phyloP scores from a whole-genome alignment of 2,329 filamentous ascomycete genomes.

The Cercospora sesami region DNA sequence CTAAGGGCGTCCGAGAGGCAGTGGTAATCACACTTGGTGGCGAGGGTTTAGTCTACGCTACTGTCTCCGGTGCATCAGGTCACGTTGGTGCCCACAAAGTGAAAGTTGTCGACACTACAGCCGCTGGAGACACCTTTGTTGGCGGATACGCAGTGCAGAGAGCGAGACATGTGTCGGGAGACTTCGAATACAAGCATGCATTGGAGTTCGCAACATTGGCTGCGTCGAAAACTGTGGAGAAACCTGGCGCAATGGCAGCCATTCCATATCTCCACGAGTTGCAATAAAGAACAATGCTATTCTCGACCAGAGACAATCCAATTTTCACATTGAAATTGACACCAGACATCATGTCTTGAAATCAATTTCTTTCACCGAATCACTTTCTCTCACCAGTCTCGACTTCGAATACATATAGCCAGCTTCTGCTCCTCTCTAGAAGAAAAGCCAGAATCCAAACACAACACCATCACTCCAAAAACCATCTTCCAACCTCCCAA shows the following conservation, averaged over 20 bases:
- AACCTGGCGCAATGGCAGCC: slow-evolving; percentile 63
- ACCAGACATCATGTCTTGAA: background rate
- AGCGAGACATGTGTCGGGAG: slow-evolving; percentile 53
- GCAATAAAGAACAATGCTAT: background rate
- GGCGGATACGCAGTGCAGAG: slow-evolving; percentile 79
- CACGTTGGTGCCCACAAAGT: slow-evolving; percentile 62
- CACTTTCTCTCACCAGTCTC: background rate
- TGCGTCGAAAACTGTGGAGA: slow-evolving; percentile 66
- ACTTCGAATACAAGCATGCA: slow-evolving; percentile 57
- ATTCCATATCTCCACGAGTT: slow-evolving; percentile 65
- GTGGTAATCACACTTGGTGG: slow-evolving; percentile 81
- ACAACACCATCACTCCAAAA: too few relatives aligned
- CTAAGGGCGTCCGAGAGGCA: slow-evolving; percentile 70
- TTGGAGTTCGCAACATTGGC: slow-evolving; percentile 62
- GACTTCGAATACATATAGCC: background rate
- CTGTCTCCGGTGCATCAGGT: slow-evolving; percentile 27
- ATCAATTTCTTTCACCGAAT: background rate
- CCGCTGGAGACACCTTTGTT: slow-evolving; percentile 91
- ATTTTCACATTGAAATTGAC: background rate
- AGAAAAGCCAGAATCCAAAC: too few relatives aligned
- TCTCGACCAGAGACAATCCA: background rate
- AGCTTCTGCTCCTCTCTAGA: background rate
- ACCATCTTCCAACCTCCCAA: background rate
- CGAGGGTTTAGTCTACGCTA: slow-evolving; percentile 40
- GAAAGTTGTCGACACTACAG: slow-evolving; percentile 86